Base-by-base conservation (phyloP, 108 stramenopile species). In the Cyclotella choctawhatcheeana region DNA sequence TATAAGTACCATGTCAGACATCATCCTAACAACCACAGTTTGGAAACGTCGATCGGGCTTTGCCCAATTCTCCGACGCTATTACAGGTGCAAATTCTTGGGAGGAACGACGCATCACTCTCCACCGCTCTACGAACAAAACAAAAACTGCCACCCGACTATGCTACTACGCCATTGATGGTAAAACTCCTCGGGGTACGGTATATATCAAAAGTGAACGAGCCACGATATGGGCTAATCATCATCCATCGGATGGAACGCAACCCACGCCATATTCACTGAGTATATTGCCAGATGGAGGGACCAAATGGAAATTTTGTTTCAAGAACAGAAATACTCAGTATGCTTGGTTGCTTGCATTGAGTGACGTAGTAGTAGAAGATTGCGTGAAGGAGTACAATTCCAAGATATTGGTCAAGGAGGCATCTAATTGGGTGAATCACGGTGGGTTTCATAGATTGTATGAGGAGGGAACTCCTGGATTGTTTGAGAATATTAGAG, bases 1-100 rank as follows among this genome's bases (percentile, higher is more conserved):
- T 51, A 51, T 10, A 50, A 7, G 4, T 17, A 50, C 48, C 6
- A 50, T 50, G 48, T 50, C 48, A 50, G 56, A 44, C 29, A 27
- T 45, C 10, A 64, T 73, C 24, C 37, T 93, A 34, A 74, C 77
- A 0, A 74, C 82, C n/a, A 69, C 85, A 27, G 83, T 83, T 0
- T 93, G 89, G 89, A 93, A 93, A 64, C 83, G 88, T 26, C 85
- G 93, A 4, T 82, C 80, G 47, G 93, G 93, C 20, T 69, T 91
- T 31, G 90, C 88, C 12, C 88, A 88, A 61, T 88, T 78, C 59
- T 86, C 87, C 40, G 62, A 77, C 20, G 77, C 74, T 3, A 64
- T 79, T 20, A 72, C 61, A 56, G 65, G 53, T 0, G 66, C 56
- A 29, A 34, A 35, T 1, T 59, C 82, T 0, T 93, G 93, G 93